Evolutionary conservation across 1,284 basidiomycete genomes (phyloP).

Genomic region (Trichosporon asahii): DNA sequence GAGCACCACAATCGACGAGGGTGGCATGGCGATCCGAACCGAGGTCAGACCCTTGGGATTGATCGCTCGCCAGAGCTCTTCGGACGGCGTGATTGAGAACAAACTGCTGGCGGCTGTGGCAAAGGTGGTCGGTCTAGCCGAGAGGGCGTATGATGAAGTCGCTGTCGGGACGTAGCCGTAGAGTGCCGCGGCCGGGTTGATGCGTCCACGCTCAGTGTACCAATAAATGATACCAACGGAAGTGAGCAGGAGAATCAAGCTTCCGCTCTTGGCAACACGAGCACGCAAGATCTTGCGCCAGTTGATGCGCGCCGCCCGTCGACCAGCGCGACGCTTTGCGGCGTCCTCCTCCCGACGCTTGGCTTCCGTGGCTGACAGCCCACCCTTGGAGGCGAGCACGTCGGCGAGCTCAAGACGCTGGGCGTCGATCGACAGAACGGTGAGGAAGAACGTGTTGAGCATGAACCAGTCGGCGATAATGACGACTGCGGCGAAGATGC

Average conservation of each 20-base stretch:
- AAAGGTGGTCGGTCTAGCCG: conserved; percentile 23
- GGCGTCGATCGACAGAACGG: conserved; percentile 57
- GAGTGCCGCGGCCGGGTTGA: conserved; percentile 34
- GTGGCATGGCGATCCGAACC: conserved; percentile 75
- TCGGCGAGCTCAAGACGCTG: conserved; percentile 56
- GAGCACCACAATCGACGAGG: conserved; percentile 71
- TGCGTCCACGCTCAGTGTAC: conserved; percentile 38
- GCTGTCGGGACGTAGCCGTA: conserved; percentile 43
- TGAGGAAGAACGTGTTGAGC: conserved; percentile 58
- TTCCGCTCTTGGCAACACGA: conserved; percentile 74
- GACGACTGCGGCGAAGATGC: conserved; percentile 87
- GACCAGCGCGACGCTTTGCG: conserved; percentile 9
- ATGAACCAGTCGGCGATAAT: conserved; percentile 89
- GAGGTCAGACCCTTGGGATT: conserved; percentile 68
- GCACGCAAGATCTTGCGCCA: conserved; percentile 60
- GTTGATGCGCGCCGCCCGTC: conserved; percentile 5
- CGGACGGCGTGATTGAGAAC: conserved; percentile 36
- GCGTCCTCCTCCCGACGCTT: conserved; percentile 22
- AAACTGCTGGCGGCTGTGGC: conserved; percentile 22
- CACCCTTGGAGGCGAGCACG: conserved; percentile 34
- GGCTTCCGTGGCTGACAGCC: conserved; percentile 17
- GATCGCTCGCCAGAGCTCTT: conserved; percentile 68
- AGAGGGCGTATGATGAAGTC: conserved; percentile 16
- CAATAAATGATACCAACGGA: conserved; percentile 49
- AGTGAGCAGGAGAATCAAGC: conserved; percentile 60